Evolutionary conservation across 164 flowering plant species (phyloP).

Genomic region (Tinospora cordifolia): DNA sequence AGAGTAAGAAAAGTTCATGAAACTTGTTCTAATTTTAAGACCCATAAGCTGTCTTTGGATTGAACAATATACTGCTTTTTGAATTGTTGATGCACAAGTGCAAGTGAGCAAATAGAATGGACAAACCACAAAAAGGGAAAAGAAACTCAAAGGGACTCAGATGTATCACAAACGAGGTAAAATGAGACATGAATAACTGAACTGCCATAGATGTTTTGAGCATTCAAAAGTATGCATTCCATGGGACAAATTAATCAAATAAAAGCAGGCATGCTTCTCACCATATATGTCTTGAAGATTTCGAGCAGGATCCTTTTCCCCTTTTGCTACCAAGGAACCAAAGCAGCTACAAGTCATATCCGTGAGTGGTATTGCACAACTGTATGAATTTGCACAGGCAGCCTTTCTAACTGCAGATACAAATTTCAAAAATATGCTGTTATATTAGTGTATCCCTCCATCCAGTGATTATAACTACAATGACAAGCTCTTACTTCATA

Average conservation of each 20-base stretch:
- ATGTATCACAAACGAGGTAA: neutral
- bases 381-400: neutral
- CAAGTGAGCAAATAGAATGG: too few relatives aligned
- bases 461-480: neutral
- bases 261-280: slow-evolving; percentile 12
- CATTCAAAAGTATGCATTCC: neutral
- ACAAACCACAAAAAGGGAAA: too few relatives aligned
- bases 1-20: too few relatives aligned
- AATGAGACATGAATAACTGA: neutral
- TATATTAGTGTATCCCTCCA: neutral
- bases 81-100: too few relatives aligned
- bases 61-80: too few relatives aligned
- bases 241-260: neutral
- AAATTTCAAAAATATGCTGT: neutral
- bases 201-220: neutral
- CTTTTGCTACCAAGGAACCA: slow-evolving; percentile 19
- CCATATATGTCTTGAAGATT: slow-evolving; percentile 21
- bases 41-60: too few relatives aligned
- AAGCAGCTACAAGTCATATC: slow-evolving; percentile 50
- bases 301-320: slow-evolving; percentile 10
- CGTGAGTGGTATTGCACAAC: neutral
- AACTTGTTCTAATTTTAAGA: too few relatives aligned
- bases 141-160: too few relatives aligned
- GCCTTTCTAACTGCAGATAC: slow-evolving; percentile 8
- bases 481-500: neutral